These are phyloP conservation scores for Typha latifolia DNA, from an alignment of 176 grass and related monocot species.

Conservation along the genomic window DNA sequence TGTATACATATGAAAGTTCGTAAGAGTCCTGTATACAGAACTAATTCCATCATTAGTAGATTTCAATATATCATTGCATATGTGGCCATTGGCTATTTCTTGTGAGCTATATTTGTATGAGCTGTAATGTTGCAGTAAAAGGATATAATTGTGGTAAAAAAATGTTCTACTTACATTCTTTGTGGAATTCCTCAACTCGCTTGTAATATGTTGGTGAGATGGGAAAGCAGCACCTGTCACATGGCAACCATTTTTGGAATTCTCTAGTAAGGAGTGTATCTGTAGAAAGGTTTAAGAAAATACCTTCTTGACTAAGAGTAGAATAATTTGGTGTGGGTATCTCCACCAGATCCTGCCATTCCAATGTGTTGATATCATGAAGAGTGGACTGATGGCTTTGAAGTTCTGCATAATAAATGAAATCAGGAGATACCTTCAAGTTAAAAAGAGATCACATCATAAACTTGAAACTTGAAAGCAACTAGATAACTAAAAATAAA, in stretches of 20 bases:
- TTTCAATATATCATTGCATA: too few species aligned
- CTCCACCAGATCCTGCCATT: conserved; percentile 73
- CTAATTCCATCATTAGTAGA: too few species aligned
- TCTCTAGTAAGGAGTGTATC: not conserved
- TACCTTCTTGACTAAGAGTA: conserved; percentile 24
- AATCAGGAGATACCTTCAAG: conserved; percentile 12
- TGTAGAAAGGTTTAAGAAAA: not conserved
- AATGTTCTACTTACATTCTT: conserved; percentile 33
- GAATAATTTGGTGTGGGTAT: conserved; percentile 36
- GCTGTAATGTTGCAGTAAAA: not conserved
- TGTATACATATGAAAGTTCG: too few species aligned
- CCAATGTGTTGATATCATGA: conserved; percentile 53
- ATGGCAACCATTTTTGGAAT: conserved; percentile 25
- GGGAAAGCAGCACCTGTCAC: conserved; percentile 33
- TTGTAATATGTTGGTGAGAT: conserved; percentile 23
- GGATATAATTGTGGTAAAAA: not conserved
- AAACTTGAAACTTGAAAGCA: not conserved
- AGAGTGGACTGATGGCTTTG: conserved; percentile 55
- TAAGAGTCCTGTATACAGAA: too few species aligned
- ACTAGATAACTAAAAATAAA: not conserved
- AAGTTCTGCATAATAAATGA: conserved; percentile 28
- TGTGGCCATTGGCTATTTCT: not conserved
- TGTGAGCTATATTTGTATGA: not conserved
- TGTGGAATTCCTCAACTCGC: conserved; percentile 12
- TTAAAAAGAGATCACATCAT: not conserved